These are phyloP conservation scores for Scheffersomyces illinoinensis DNA, from an alignment of 1,139 yeast species.

Conservation along the genomic window DNA sequence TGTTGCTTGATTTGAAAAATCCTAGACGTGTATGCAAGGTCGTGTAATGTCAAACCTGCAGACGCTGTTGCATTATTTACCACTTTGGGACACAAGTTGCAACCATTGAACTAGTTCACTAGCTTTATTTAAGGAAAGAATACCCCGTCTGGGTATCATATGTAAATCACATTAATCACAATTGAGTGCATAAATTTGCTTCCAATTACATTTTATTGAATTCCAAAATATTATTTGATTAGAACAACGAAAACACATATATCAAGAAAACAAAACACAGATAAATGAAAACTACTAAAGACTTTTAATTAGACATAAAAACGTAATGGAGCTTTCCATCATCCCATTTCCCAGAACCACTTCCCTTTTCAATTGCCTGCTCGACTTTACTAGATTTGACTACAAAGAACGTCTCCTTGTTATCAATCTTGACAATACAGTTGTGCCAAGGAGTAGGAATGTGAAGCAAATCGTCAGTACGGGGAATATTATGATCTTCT, in stretches of 20 bases:
- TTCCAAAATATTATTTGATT: neutral
- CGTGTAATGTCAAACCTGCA: neutral
- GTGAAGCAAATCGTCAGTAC: slow-evolving; percentile 49
- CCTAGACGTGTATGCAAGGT: neutral
- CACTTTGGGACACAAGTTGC: neutral
- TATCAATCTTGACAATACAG: slow-evolving; percentile 46
- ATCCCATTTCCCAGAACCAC: slow-evolving; percentile 28
- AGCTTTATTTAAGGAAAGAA: neutral
- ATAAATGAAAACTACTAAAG: neutral
- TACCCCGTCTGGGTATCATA: neutral
- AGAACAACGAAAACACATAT: neutral
- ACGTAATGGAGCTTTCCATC: slow-evolving; percentile 10
- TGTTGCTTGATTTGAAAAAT: neutral
- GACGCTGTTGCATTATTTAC: neutral
- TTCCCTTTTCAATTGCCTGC: slow-evolving; percentile 23
- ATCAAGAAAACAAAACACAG: neutral
- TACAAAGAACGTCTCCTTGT: slow-evolving; percentile 23
- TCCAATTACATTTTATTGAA: neutral
- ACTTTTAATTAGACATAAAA: neutral
- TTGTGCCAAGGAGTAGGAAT: slow-evolving; percentile 73
- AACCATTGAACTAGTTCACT: neutral
- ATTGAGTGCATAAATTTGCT: neutral
- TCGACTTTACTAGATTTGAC: slow-evolving; percentile 28
- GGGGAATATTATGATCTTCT: slow-evolving; percentile 28
- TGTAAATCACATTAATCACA: neutral